Evolutionary conservation across 208 protist species (phyloP).

Genomic region (Acanthamoeba triangularis): DNA sequence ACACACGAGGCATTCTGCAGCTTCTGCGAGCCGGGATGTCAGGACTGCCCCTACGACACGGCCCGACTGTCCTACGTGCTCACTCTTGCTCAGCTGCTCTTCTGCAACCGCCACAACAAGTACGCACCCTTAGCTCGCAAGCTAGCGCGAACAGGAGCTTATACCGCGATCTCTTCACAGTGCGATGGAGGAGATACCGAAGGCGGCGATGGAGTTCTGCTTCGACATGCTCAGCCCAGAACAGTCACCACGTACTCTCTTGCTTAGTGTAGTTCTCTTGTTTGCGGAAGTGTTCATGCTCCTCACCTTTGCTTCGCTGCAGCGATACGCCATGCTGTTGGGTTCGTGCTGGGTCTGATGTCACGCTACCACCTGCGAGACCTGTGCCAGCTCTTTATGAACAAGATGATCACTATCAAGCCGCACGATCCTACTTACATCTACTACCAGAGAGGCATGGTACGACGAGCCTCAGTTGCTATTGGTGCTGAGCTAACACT

Average conservation of each 20-base stretch:
- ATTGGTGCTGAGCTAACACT: background rate
- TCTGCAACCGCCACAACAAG: background rate
- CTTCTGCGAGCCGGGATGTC: background rate
- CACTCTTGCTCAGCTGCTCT: background rate
- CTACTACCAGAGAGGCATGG: constrained; percentile 50
- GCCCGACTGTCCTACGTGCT: background rate
- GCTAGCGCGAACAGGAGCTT: too few relatives aligned
- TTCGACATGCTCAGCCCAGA: constrained; percentile 5
- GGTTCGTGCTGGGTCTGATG: background rate
- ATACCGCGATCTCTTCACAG: background rate
- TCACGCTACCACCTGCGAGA: constrained; percentile 39
- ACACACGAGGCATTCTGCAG: constrained; percentile 25
- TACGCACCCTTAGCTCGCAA: too few relatives aligned
- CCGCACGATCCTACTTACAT: background rate
- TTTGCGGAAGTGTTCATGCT: background rate
- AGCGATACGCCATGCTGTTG: background rate
- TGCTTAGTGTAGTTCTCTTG: background rate
- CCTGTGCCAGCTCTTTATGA: constrained; percentile 65
- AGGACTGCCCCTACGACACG: background rate
- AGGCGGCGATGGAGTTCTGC: constrained; percentile 38
- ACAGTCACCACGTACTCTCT: background rate
- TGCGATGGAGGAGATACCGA: constrained; percentile 34
- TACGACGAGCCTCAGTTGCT: background rate
- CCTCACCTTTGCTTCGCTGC: background rate
- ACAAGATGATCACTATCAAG: constrained; percentile 64